Evolutionary conservation across 1,284 basidiomycete genomes (phyloP).

Genomic region (Tausonia pullulans): DNA sequence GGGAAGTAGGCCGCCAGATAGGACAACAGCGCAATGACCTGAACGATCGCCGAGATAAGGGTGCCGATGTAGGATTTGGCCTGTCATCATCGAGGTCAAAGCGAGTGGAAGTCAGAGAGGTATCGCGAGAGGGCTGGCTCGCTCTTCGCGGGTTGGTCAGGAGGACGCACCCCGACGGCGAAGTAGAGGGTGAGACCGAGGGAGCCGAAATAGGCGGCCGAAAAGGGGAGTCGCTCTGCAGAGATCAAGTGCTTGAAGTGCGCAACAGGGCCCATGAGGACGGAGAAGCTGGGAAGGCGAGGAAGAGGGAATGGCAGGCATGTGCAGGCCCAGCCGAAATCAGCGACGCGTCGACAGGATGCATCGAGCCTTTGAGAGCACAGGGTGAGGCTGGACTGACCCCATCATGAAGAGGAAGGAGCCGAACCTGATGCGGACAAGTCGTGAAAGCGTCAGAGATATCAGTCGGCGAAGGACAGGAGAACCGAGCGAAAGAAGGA

Average conservation of each 20-base stretch:
- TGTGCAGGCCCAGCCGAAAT: too few species aligned
- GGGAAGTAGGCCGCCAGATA: slow-evolving; percentile 89
- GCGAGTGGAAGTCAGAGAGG: neutral
- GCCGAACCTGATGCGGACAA: slow-evolving; percentile 21
- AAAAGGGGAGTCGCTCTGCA: slow-evolving; percentile 77
- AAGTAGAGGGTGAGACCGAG: slow-evolving; percentile 78
- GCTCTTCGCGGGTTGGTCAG: neutral
- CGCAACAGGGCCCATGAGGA: slow-evolving; percentile 57
- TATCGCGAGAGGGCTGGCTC: too few species aligned
- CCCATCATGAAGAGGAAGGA: slow-evolving; percentile 26
- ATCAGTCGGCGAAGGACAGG: too few species aligned
- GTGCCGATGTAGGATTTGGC: slow-evolving; percentile 72
- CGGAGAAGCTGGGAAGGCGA: slow-evolving; percentile 50
- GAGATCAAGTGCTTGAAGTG: slow-evolving; percentile 81
- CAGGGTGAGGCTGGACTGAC: slow-evolving; percentile 18
- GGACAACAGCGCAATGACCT: slow-evolving; percentile 67
- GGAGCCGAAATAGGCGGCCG: slow-evolving; percentile 66
- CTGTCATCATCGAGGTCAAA: slow-evolving; percentile 34
- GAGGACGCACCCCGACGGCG: slow-evolving; percentile 57
- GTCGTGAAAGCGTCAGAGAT: neutral
- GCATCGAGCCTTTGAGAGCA: too few species aligned
- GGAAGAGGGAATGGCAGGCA: too few species aligned
- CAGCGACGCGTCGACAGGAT: too few species aligned
- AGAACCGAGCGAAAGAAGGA: slow-evolving; percentile 10
- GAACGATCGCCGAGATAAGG: slow-evolving; percentile 59